Percentiles rank a stretch among this genome's conserved stretches.
These are phyloP conservation scores for Camelina neglecta DNA, from an alignment of 345 rosid genomes.

Conservation along the genomic window DNA sequence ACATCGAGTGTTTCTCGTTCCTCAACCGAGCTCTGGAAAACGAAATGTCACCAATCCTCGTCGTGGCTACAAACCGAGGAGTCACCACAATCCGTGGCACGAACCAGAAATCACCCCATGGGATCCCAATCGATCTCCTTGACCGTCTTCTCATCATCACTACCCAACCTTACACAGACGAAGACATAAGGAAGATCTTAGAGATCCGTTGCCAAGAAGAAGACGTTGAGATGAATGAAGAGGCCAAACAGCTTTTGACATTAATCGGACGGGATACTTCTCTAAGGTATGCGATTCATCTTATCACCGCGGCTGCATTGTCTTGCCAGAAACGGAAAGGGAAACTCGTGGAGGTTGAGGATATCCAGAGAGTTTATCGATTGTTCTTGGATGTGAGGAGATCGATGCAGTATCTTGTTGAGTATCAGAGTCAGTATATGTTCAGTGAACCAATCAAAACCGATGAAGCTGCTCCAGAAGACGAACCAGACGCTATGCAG, in stretches of 20 bases:
- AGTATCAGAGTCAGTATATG: conserved; percentile 82
- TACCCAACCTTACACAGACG: conserved; percentile 78
- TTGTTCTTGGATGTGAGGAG: conserved; percentile 93
- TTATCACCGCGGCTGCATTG: conserved; percentile 80
- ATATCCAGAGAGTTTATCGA: conserved; percentile 70
- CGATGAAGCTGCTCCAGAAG: conserved; percentile 47
- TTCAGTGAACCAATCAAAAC: conserved; percentile 60
- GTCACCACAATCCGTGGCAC: conserved; percentile 92
- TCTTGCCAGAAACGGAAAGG: conserved; percentile 90
- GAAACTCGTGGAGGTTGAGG: conserved; percentile 73
- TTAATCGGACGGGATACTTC: conserved; percentile 87
- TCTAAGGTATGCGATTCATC: conserved; percentile 89
- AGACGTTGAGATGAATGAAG: conserved; percentile 85
- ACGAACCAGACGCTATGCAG: conserved; percentile 58
- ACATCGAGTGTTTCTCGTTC: conserved; percentile 98
- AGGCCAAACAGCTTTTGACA: conserved; percentile 77
- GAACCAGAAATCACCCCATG: conserved; percentile 91
- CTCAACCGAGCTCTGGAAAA: conserved; percentile 93
- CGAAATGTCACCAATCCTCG: conserved; percentile 95
- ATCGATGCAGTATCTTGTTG: conserved; percentile 90
- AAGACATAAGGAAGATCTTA: conserved; percentile 78
- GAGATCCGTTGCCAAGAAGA: conserved; percentile 97
- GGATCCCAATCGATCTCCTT: conserved; percentile 94
- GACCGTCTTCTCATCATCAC: conserved; percentile 89
- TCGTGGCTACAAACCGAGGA: conserved; percentile 95